A percentile compares a stretch with the other conserved stretches of the same genome.
Conservation (phyloP, 495 filamentous ascomycete species). For the Neurospora sp. region DNA sequence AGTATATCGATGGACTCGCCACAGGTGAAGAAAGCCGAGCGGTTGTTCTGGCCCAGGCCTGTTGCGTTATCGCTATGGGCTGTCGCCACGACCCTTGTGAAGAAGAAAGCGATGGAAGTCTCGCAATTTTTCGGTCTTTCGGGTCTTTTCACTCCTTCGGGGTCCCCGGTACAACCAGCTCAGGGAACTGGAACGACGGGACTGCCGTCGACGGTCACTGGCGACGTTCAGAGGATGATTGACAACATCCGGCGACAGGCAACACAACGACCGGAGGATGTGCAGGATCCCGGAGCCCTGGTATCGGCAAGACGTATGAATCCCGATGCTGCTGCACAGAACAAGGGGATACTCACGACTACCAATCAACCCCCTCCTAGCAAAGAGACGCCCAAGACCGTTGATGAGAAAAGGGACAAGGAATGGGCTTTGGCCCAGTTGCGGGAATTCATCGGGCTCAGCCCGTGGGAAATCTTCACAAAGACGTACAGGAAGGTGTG, state of each 20-base stretch:
- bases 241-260: slow-evolving; percentile 21
- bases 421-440: not conserved
- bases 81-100: slow-evolving; percentile 20
- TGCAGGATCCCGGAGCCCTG: slow-evolving; percentile 12
- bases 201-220: slow-evolving; percentile 1
- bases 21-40: slow-evolving; percentile 18
- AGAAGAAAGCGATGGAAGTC: slow-evolving; percentile 18
- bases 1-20: slow-evolving; percentile 20
- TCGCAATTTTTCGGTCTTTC: slow-evolving; percentile 24
- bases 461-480: slow-evolving; percentile 43
- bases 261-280: slow-evolving; percentile 21
- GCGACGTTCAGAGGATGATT: slow-evolving; percentile 14
- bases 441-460: not conserved
- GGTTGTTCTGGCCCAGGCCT: slow-evolving; percentile 26
- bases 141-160: not conserved
- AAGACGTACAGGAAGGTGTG: slow-evolving; percentile 38
- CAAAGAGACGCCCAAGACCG: not conserved
- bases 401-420: not conserved
- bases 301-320: slow-evolving; percentile 2
- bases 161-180: not conserved
- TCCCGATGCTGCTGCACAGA: not conserved
- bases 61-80: slow-evolving; percentile 25
- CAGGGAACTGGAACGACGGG: slow-evolving; percentile 1
- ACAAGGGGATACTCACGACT: not conserved
- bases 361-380: not conserved